Evolutionary conservation across 495 filamentous ascomycete genomes (phyloP), one percentile per base, ranked within the genome.

Genomic region (Halenospora varia): DNA sequence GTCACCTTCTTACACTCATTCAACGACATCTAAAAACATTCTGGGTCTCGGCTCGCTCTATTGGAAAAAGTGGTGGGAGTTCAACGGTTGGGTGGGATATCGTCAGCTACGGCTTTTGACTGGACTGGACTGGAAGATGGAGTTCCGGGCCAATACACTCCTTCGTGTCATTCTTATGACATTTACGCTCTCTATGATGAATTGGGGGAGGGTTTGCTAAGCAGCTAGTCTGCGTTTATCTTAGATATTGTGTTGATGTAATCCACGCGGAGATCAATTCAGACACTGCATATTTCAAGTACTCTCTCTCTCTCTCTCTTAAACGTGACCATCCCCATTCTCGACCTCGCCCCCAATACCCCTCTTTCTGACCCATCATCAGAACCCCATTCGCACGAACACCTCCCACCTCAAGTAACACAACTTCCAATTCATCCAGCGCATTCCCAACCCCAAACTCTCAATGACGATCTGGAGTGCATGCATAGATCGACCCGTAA

Each of bases 151-250:
- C 17, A 3, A 24, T 50, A 22, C 48, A 22, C 23, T 50, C 23
- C 13, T 25, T 50, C 9, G 9, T 50, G 48, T 50, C 18, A 23
- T 19, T 48, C 13, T 23, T 11, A 50, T 50, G 48, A 50, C 48
- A 24, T 24, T 22, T 50, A 50, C 20, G 48, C 48, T 56, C 45
- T 56, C 17, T 45, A 59, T 48, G 44, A 47, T 19, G 52, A 55
- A 15, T 60, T 48, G 49, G 60, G 46, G 11, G 51, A 57, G 17
- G 8, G 39, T 25, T 22, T 29, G 48, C 11, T 47, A 45, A n/a
- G 17, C 42, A 56, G 55, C 13, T 11, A 40, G 25, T 23, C 45
- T 61, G 22, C 40, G 25, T 51, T 50, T 3, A 55, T 20, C 24
- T 40, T 25, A 48, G 41, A 26, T 23, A 45, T 41, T 24, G 18